These are phyloP conservation scores for Porcisia hertigi DNA, from an alignment of 208 protist species.

Conservation along the genomic window DNA sequence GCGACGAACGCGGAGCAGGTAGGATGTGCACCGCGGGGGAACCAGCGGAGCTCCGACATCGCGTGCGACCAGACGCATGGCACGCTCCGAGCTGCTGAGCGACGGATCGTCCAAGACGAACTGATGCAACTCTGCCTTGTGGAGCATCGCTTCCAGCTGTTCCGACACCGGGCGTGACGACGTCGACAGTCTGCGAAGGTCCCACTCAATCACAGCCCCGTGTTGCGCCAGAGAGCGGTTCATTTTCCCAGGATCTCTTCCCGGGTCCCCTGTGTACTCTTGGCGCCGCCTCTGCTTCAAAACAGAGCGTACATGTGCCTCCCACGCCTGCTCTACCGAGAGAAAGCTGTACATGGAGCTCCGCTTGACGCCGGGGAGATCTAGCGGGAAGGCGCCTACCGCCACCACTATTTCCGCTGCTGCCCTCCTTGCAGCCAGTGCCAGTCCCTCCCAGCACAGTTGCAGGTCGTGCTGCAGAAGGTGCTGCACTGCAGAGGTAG, in stretches of 20 bases:
- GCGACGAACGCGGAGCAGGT: conserved; percentile 14
- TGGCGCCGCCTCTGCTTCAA: background rate
- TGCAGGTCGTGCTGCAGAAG: conserved; percentile 27
- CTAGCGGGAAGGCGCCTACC: conserved; percentile 33
- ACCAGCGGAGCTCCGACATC: conserved; percentile 8
- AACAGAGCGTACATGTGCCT: conserved; percentile 25
- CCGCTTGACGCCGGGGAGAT: background rate
- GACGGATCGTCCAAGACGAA: conserved; percentile 10
- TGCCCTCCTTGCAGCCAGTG: conserved; percentile 3
- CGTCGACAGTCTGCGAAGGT: conserved; percentile 16
- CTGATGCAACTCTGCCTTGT: conserved; percentile 13
- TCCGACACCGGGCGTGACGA: background rate
- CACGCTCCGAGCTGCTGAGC: conserved; percentile 19
- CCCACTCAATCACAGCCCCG: conserved; percentile 9
- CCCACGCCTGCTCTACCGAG: conserved; percentile 44
- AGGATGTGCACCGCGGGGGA: conserved; percentile 19
- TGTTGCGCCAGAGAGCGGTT: background rate
- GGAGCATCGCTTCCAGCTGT: background rate
- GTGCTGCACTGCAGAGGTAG: conserved; percentile 13
- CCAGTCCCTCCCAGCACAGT: conserved; percentile 30
- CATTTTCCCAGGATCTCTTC: background rate
- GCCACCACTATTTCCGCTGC: conserved; percentile 10
- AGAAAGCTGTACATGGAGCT: conserved; percentile 45
- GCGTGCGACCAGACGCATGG: conserved; percentile 18
- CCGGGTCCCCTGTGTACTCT: background rate